Evolutionary conservation across 2,329 filamentous ascomycete species (phyloP).

Genomic region (Anthostomella pinea): DNA sequence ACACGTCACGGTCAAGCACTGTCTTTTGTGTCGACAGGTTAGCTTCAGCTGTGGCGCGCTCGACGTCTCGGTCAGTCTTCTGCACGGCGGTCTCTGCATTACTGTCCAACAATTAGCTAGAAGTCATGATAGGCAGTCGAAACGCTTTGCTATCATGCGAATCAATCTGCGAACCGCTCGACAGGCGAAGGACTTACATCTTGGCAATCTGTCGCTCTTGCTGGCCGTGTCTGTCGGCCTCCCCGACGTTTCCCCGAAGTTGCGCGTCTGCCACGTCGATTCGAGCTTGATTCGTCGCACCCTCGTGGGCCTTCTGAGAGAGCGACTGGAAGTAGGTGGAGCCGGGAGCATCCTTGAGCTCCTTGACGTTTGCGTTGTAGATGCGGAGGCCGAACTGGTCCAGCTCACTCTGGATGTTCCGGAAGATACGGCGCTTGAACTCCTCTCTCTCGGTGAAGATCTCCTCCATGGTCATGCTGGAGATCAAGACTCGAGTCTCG

Average conservation of each 20-base stretch:
- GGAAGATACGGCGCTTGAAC: slow-evolving; percentile 73
- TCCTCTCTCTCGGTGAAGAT: slow-evolving; percentile 75
- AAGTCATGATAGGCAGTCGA: too few relatives aligned
- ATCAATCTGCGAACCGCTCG: too few relatives aligned
- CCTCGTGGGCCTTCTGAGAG: slow-evolving; percentile 80
- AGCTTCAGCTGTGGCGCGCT: slow-evolving; percentile 76
- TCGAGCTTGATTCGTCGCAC: slow-evolving; percentile 74
- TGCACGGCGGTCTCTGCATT: slow-evolving; percentile 72
- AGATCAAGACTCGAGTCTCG: slow-evolving; percentile 79
- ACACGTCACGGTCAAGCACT: slow-evolving; percentile 68
- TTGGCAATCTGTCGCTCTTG: slow-evolving; percentile 85
- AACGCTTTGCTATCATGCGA: too few relatives aligned
- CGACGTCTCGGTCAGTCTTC: slow-evolving; percentile 79
- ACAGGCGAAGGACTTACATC: slow-evolving; percentile 45
- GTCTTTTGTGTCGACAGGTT: slow-evolving; percentile 71
- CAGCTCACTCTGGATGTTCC: slow-evolving; percentile 75
- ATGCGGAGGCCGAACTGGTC: slow-evolving; percentile 77
- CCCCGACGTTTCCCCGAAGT: slow-evolving; percentile 68
- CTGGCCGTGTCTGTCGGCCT: slow-evolving; percentile 73
- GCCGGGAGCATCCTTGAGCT: slow-evolving; percentile 77
- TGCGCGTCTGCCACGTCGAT: slow-evolving; percentile 65
- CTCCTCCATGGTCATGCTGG: slow-evolving; percentile 90
- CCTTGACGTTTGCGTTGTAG: slow-evolving; percentile 76
- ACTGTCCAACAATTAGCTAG: slow-evolving; percentile 6
- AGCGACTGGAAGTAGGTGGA: slow-evolving; percentile 83